These are phyloP conservation scores for Rubia tinctorum DNA, from an alignment of 305 asterid genomes.

Conservation along the genomic window DNA sequence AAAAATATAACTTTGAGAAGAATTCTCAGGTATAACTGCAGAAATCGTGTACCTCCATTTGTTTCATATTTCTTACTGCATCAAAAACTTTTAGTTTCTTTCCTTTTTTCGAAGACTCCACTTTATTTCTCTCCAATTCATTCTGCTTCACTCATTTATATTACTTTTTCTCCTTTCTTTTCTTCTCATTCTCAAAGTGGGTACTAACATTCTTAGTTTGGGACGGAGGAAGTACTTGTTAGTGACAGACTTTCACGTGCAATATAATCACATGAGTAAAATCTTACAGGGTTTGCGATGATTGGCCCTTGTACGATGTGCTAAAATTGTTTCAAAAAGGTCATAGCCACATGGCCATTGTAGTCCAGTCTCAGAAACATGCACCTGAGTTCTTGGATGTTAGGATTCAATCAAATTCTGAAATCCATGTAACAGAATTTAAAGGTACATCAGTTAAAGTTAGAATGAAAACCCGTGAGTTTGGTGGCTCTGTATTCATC, in stretches of 20 bases:
- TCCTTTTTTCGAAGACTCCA: not conserved
- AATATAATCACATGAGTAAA: not conserved
- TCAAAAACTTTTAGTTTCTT: too few species aligned
- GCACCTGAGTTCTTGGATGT: constrained; percentile 1
- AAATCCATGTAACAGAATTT: not conserved
- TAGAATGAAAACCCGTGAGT: too few species aligned
- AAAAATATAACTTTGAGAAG: not conserved
- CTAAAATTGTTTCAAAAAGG: constrained; percentile 12
- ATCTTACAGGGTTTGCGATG: constrained; percentile 3
- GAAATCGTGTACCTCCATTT: too few species aligned
- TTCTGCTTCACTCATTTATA: not conserved
- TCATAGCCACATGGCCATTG: constrained; percentile 12
- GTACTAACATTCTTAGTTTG: too few species aligned
- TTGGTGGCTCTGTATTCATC: too few species aligned
- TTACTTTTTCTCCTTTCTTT: not conserved
- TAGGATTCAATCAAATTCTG: not conserved
- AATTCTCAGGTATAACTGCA: constrained; percentile 3
- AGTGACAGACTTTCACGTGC: not conserved
- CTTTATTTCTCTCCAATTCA: not conserved
- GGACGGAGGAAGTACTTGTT: not conserved
- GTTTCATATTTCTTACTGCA: too few species aligned
- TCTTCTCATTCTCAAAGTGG: too few species aligned
- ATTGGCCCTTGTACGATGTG: constrained; percentile 12
- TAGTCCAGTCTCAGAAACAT: not conserved
- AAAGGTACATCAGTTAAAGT: not conserved